A percentile compares a stretch with the other conserved stretches of the same genome.
These are phyloP conservation scores for Micractinium sp. DNA, from an alignment of 139 green algal species.

Conservation along the genomic window DNA sequence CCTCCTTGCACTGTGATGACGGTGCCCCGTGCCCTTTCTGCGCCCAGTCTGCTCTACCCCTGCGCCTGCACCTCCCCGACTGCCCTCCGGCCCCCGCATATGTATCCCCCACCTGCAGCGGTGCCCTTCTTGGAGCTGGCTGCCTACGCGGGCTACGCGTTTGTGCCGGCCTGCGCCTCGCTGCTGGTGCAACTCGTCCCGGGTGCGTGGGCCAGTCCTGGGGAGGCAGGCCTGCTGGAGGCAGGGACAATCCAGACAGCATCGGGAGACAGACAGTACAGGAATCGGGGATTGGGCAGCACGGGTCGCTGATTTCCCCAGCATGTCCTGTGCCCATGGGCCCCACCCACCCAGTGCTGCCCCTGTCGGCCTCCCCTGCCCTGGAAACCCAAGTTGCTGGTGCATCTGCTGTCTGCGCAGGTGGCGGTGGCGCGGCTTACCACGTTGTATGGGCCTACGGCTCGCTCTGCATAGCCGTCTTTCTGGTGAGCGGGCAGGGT, in stretches of 20 bases:
- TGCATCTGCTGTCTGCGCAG: constrained; percentile 31
- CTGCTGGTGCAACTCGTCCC: constrained; percentile 23
- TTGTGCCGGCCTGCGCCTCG: constrained; percentile 65
- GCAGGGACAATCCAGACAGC: neutral
- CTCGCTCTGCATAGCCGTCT: constrained; percentile 80
- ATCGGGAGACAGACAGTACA: too few relatives aligned
- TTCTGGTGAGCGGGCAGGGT: constrained; percentile 70
- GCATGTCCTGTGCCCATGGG: too few relatives aligned
- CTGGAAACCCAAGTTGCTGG: neutral
- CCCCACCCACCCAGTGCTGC: neutral
- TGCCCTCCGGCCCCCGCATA: neutral
- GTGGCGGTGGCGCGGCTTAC: constrained; percentile 60
- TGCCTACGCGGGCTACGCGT: constrained; percentile 88
- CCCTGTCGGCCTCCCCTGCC: neutral
- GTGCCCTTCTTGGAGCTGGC: constrained; percentile 85
- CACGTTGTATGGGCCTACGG: constrained; percentile 77
- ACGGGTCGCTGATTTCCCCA: too few relatives aligned
- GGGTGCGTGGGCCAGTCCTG: neutral
- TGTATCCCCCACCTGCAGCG: constrained; percentile 17
- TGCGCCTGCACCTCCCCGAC: neutral
- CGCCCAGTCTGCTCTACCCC: too few relatives aligned
- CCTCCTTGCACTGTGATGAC: too few relatives aligned
- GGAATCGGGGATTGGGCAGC: too few relatives aligned
- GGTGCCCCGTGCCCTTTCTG: too few relatives aligned
- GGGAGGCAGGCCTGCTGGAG: too few relatives aligned